Conservation (phyloP, 2,329 filamentous ascomycete species). For the Cryphonectria naterciae region DNA sequence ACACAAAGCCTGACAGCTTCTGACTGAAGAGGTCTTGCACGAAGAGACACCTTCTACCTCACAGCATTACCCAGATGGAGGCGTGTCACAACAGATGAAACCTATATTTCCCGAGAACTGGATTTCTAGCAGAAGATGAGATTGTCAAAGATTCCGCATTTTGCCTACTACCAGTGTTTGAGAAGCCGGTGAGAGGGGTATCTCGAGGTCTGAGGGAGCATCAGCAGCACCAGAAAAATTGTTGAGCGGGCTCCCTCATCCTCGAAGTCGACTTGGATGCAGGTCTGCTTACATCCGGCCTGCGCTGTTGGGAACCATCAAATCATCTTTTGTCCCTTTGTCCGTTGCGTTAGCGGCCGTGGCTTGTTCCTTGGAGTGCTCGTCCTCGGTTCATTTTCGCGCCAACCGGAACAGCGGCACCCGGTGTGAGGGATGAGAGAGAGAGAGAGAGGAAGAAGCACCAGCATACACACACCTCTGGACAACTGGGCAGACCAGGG, state of each 20-base stretch:
- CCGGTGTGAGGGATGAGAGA: not conserved
- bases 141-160: not conserved
- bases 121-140: not conserved
- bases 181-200: not conserved
- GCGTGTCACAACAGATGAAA: not conserved
- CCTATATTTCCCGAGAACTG: not conserved
- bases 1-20: not conserved
- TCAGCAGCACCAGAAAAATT: not conserved
- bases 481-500: not conserved
- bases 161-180: not conserved
- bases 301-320: conserved; percentile 6
- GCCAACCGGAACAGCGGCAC: conserved; percentile 1
- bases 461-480: not conserved
- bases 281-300: conserved; percentile 24
- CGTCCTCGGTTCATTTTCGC: not conserved
- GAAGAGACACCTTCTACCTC: not conserved
- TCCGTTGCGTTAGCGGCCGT: not conserved
- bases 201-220: not conserved
- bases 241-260: conserved; percentile 19
- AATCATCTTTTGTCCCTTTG: not conserved
- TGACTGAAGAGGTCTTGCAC: not conserved
- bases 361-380: not conserved
- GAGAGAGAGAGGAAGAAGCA: too few species aligned
- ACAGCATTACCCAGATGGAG: not conserved
- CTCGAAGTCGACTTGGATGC: not conserved